phyloP scores from a whole-genome alignment of 2,329 filamentous ascomycete genomes.

The Rhytidhysteron rufulum region DNA sequence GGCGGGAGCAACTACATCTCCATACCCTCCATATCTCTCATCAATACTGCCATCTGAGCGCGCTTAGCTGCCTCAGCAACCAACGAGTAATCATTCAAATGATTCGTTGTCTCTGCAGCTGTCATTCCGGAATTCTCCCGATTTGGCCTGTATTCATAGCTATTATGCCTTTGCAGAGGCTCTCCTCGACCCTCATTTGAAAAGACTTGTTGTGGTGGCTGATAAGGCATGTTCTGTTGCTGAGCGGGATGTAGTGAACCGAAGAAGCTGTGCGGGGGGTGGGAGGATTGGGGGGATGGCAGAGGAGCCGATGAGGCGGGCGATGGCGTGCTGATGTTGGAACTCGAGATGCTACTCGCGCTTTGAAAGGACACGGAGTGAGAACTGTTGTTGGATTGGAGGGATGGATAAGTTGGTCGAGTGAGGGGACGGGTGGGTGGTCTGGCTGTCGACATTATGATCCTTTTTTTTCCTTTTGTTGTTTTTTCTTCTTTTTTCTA shows the following conservation, averaged over 20 bases:
- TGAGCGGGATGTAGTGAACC: constrained; percentile 25
- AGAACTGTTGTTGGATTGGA: constrained; percentile 25
- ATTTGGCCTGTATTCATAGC: constrained; percentile 33
- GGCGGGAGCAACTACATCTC: constrained; percentile 42
- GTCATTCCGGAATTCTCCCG: constrained; percentile 30
- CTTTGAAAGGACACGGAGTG: constrained; percentile 34
- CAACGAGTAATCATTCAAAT: constrained; percentile 77
- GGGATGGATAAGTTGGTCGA: constrained; percentile 33
- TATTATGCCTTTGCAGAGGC: constrained; percentile 6
- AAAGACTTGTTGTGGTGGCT: constrained; percentile 19
- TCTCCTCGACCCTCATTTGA: neutral
- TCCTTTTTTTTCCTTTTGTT: neutral
- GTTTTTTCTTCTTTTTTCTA: too few relatives aligned
- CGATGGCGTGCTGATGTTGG: constrained; percentile 32
- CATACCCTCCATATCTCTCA: constrained; percentile 78
- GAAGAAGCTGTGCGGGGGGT: constrained; percentile 32
- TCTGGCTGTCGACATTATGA: constrained; percentile 16
- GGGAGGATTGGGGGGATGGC: constrained; percentile 29
- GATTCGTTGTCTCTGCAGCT: constrained; percentile 52
- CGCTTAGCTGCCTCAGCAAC: constrained; percentile 90
- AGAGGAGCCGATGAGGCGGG: constrained; percentile 28
- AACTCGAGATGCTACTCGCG: constrained; percentile 41
- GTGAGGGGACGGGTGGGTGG: constrained; percentile 13
- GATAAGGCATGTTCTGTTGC: constrained; percentile 17
- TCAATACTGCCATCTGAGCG: constrained; percentile 83